Percentiles rank a stretch among this genome's conserved stretches.
These are phyloP conservation scores for Lentinula guzmanii DNA, from an alignment of 768 basidiomycete species.

Conservation along the genomic window DNA sequence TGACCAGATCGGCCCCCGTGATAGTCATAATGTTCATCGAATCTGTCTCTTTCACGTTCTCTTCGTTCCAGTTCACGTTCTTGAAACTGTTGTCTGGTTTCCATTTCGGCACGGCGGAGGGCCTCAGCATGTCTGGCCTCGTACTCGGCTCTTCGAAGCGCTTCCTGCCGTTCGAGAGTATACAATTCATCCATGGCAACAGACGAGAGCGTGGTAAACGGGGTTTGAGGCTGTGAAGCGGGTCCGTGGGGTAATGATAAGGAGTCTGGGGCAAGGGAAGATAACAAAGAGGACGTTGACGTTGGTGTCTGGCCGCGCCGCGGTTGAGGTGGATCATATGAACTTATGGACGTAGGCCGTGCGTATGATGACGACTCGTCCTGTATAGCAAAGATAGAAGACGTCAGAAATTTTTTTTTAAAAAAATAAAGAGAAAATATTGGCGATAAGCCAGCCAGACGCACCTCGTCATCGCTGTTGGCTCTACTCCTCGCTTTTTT, in stretches of 20 bases:
- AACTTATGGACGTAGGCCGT: slow-evolving; percentile 44
- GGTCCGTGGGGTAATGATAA: slow-evolving; percentile 3
- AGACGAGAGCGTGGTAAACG: slow-evolving; percentile 60
- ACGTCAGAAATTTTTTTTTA: neutral
- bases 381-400: slow-evolving; percentile 19
- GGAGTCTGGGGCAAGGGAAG: slow-evolving; percentile 17
- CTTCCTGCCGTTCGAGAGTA: slow-evolving; percentile 83
- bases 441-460: slow-evolving; percentile 18
- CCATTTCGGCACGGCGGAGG: slow-evolving; percentile 65
- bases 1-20: neutral
- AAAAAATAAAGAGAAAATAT: slow-evolving; percentile 1
- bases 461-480: slow-evolving; percentile 81
- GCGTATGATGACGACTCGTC: slow-evolving; percentile 44
- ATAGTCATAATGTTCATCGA: neutral
- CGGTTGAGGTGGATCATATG: slow-evolving; percentile 36
- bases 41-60: neutral
- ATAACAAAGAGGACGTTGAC: slow-evolving; percentile 9
- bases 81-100: slow-evolving; percentile 24
- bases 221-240: slow-evolving; percentile 18
- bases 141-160: slow-evolving; percentile 79
- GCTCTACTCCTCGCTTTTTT: slow-evolving; percentile 77
- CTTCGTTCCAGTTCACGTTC: slow-evolving; percentile 1
- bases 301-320: slow-evolving; percentile 22
- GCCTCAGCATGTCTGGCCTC: slow-evolving; percentile 71
- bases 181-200: slow-evolving; percentile 87